phyloP scores from a whole-genome alignment of 2,329 filamentous ascomycete species.

The Alternaria sp. region DNA sequence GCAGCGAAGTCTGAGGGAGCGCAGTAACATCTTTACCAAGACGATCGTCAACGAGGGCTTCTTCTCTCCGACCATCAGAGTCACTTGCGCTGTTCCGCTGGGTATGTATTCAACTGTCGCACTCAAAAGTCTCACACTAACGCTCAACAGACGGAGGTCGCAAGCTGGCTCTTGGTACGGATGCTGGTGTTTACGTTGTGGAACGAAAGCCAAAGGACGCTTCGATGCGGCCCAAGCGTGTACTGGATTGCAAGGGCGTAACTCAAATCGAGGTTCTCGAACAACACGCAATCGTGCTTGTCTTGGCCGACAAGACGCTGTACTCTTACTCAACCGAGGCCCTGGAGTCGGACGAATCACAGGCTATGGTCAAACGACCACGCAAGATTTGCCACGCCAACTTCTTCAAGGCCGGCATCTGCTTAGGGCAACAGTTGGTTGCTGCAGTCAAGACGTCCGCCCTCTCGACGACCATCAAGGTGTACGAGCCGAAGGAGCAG shows the following conservation, averaged over 20 bases:
- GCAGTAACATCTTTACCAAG: conserved; percentile 75
- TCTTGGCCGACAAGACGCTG: conserved; percentile 91
- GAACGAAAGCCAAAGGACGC: conserved; percentile 89
- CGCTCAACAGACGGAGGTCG: conserved; percentile 79
- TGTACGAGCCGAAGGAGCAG: conserved; percentile 97
- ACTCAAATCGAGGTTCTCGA: conserved; percentile 97
- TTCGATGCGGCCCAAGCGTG: conserved; percentile 75
- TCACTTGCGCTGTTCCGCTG: conserved; percentile 94
- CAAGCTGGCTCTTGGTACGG: conserved; percentile 93
- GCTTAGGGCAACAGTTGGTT: conserved; percentile 90
- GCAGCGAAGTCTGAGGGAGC: conserved; percentile 83
- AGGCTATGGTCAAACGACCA: conserved; percentile 79
- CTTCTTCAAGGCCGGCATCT: conserved; percentile 98
- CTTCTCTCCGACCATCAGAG: conserved; percentile 86
- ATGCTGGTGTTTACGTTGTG: conserved; percentile 90
- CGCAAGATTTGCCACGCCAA: conserved; percentile 98
- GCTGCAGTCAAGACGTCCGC: conserved; percentile 96
- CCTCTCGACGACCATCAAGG: conserved; percentile 95
- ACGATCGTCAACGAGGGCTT: conserved; percentile 81
- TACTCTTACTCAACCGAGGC: conserved; percentile 89
- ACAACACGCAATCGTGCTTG: conserved; percentile 90
- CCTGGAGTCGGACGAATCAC: conserved; percentile 80
- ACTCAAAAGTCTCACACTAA: conserved; percentile 22
- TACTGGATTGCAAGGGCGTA: conserved; percentile 85
- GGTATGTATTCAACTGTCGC: conserved; percentile 63